Evolutionary conservation across 345 rosid species (phyloP).

Genomic region (Hibiscus tridactylites): DNA sequence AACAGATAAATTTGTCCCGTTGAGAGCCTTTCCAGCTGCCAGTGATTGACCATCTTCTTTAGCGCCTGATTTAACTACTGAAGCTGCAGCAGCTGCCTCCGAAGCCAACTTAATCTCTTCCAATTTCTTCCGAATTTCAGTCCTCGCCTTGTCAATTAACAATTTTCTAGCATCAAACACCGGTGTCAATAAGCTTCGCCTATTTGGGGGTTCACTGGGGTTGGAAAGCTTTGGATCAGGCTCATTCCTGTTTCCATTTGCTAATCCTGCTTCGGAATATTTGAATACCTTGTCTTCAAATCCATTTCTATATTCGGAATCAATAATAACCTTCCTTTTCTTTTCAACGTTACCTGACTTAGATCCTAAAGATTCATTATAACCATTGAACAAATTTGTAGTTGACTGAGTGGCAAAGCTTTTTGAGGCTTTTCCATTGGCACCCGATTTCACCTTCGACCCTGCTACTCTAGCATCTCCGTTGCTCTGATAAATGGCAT

Average conservation of each 20-base stretch:
- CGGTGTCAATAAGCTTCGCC: conserved; percentile 48
- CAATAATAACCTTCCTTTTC: conserved; percentile 60
- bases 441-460: conserved; percentile 39
- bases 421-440: conserved; percentile 47
- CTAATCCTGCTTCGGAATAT: conserved; percentile 31
- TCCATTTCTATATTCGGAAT: conserved; percentile 41
- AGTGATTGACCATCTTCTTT: conserved; percentile 23
- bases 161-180: conserved; percentile 76
- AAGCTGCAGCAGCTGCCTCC: conserved; percentile 34
- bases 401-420: conserved; percentile 19
- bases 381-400: conserved; percentile 21
- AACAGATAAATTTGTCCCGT: conserved; percentile 15
- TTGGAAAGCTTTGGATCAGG: conserved; percentile 37
- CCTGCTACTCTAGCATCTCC: conserved; percentile 32
- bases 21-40: conserved; percentile 24
- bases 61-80: conserved; percentile 11
- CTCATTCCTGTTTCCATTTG: conserved; percentile 30
- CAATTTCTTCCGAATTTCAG: conserved; percentile 52
- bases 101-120: conserved; percentile 51
- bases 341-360: conserved; percentile 57
- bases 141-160: conserved; percentile 71
- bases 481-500: conserved; percentile 45
- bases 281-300: conserved; percentile 40
- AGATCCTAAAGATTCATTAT: conserved; percentile 27
- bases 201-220: conserved; percentile 36